Base-by-base conservation (phyloP, 164 flowering plant genomes). In the Amborella trichopoda region DNA sequence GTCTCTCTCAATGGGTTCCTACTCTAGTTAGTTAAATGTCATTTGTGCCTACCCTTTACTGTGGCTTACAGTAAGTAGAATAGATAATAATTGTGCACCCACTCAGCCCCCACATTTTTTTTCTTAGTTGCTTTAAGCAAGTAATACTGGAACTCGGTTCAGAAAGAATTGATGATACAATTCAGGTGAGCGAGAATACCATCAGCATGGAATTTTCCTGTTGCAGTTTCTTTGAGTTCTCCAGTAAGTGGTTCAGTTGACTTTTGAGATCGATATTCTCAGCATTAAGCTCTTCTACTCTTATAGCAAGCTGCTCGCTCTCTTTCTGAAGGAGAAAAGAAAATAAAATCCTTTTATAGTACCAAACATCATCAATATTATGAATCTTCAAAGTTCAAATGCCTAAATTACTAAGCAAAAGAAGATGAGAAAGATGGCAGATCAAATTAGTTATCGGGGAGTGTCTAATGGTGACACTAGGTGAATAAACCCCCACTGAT, bases 291-390 rank as follows among this genome's bases (percentile, higher is more conserved):
- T 70, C 23, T 18, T 87, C 94, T 50, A 87, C 95, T 57, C 70
- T 87, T 14, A 54, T 45, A 1, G 84, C 76, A 23, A 91, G 84
- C 51, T 84, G 90, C 60, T 87, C 99, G 21, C 80, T 55, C 70
- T 91, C 99, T 11, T 86, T 95, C 99, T 91, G 66, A 1, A 63
- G 8, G 21, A 23, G 48, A 50, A 18, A 24, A 50, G 9, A n/a
- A n/a, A n/a, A n/a, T n/a, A n/a, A n/a, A n/a, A n/a, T n/a, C n/a
- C n/a, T n/a, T n/a, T n/a, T n/a, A n/a, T n/a, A n/a, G n/a, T n/a
- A n/a, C n/a, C n/a, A n/a, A n/a, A n/a, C n/a, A n/a, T n/a, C n/a
- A n/a, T n/a, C n/a, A n/a, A n/a, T n/a, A n/a, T n/a, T n/a, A n/a
- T n/a, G n/a, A n/a, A n/a, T n/a, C n/a, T n/a, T n/a, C n/a, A n/a